Base-by-base conservation (phyloP, 2,329 filamentous ascomycete genomes). In the Fusarium tricinctum region DNA sequence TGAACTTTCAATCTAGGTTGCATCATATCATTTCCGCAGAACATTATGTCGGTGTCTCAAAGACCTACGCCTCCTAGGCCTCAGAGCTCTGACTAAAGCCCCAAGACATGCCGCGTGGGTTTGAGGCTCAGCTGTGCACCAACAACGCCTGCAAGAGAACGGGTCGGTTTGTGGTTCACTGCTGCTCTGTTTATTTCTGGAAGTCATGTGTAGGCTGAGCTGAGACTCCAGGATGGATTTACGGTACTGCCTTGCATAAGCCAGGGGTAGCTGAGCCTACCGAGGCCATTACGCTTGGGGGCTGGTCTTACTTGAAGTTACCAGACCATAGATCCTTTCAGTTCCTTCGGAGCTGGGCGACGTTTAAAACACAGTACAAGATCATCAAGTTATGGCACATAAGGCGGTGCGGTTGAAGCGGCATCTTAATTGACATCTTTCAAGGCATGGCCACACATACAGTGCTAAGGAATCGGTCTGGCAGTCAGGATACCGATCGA, bases 351-450 rank as follows among this genome's bases (percentile, higher is more conserved):
- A 43, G 43, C 35, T 64, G 23, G 30, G 32, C 28, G 40, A 58
- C 10, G 20, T 12, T 26, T 44, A 35, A 35, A 26, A 14, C 32
- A 15, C 49, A 40, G 28, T 33, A 15, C 49, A 40, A 22, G 7
- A 8, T 23, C 33, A 42, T 33, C 50, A 30, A 30, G 38, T 63
- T 42, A 43, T 38, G 20, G 17, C 22, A 19, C 38, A 10, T 35
- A 33, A 48, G 60, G 40, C 26, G 35, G 44, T 52, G 52, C 58
- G 20, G 43, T 45, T 51, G 58, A 32, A 50, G 40, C 38, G 30
- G 43, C 17, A 47, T 40, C 48, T 52, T 26, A 26, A 59, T 49
- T 68, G 58, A 68, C 54, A 60, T 69, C 58, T 68, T 50, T 48
- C 63, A 22, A 57, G 42, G 65, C 50, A 64, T 50, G 52, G 35